Evolutionary conservation across 2,329 filamentous ascomycete genomes (phyloP).

Genomic region (Microdochium nivale): DNA sequence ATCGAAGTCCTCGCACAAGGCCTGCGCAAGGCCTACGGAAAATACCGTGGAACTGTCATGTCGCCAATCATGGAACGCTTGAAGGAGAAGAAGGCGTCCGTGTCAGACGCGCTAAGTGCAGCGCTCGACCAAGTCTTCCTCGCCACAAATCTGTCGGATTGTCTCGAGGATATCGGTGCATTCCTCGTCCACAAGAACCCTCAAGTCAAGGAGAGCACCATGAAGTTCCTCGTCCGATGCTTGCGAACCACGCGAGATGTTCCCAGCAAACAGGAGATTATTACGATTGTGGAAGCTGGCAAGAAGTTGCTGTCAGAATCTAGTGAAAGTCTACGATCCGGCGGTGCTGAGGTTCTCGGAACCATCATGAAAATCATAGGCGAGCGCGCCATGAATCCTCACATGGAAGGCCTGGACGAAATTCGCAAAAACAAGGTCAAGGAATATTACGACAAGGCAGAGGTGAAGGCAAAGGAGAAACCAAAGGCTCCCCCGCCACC

Average conservation of each 20-base stretch:
- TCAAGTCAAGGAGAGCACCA: constrained; percentile 90
- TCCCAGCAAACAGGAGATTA: constrained; percentile 76
- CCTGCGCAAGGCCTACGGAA: constrained; percentile 66
- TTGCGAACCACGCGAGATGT: constrained; percentile 76
- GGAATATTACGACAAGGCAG: constrained; percentile 73
- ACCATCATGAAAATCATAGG: constrained; percentile 98
- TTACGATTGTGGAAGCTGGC: constrained; percentile 74
- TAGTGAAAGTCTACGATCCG: constrained; percentile 74
- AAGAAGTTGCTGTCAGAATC: constrained; percentile 90
- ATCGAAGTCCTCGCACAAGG: constrained; percentile 85
- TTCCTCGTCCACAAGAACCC: constrained; percentile 92
- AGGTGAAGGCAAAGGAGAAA: constrained; percentile 86
- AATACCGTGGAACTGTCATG: constrained; percentile 74
- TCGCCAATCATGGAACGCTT: constrained; percentile 87
- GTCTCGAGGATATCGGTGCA: constrained; percentile 81
- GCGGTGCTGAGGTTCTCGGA: constrained; percentile 84
- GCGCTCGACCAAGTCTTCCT: constrained; percentile 66
- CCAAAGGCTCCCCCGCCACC: constrained; percentile 69
- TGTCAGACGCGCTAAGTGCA: constrained; percentile 78
- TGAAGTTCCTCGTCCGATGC: constrained; percentile 86
- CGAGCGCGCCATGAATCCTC: constrained; percentile 87
- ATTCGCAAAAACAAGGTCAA: constrained; percentile 94
- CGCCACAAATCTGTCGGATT: constrained; percentile 68
- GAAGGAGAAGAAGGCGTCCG: constrained; percentile 91
- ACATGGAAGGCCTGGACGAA: constrained; percentile 87